Evolutionary conservation across 2,329 filamentous ascomycete species (phyloP), one percentile per base, ranked within the genome.

Genomic region (Pyricularia sp.): DNA sequence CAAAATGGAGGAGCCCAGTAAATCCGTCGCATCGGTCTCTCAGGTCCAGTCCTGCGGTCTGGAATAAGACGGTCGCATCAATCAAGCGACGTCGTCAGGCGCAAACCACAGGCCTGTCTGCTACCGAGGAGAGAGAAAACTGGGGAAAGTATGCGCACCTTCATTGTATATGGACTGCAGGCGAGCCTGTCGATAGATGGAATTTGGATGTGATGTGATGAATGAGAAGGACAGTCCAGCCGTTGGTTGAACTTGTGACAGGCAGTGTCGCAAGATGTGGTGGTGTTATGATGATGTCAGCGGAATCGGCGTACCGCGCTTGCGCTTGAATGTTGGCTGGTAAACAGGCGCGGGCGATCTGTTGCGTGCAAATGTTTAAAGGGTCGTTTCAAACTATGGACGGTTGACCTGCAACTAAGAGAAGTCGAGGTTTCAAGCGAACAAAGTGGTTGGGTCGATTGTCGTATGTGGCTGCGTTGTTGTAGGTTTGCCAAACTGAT

Each of bases 61-160:
- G 13, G 22, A 16, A 57, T 22, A 57, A 12, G 53, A 26, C 53
- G 53, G 53, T 40, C 53, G 53, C 53, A 57, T 24, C 6, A 22
- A 26, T 28, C 53, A 57, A 57, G 53, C 53, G 24, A 57, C 22
- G 53, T 26, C 53, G 53, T 16, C 22, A 26, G 19, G 53, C 53
- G 53, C 53, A 24, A 57, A 26, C 53, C 53, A 26, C 53, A 57
- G 22, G 24, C 22, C 24, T 57, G 53, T 8, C 53, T 24, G n/a
- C 9, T 22, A 28, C 53, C 53, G 24, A 28, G 53, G 53, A 57
- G 53, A 57, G 53, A 57, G 22, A n/a, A 13, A 26, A 57, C 22
- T 57, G 53, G 53, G 53, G 22, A 59, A 57, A 57, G 60, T n/a
- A 22, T 57, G 64, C 70, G 30, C 67, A 73, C 71, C 69, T 73